These are phyloP conservation scores for Eragrostis nindensis DNA, from an alignment of 176 grass and related monocot genomes.

Conservation along the genomic window DNA sequence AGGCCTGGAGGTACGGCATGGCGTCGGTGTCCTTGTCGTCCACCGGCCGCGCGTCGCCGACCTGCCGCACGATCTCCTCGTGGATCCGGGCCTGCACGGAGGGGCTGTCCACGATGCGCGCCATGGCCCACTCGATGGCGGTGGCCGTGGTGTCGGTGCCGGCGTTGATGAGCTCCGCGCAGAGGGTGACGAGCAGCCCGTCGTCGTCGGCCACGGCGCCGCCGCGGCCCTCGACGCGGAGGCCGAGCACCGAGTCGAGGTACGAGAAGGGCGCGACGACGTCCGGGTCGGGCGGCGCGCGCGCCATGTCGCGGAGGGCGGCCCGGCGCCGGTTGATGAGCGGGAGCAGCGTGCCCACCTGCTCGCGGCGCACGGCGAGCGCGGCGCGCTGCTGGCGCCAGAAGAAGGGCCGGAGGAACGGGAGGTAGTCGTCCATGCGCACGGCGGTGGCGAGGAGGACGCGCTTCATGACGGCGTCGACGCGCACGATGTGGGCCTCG, in stretches of 20 bases:
- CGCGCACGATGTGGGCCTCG: constrained; percentile 62
- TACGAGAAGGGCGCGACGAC: constrained; percentile 82
- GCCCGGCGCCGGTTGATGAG: constrained; percentile 74
- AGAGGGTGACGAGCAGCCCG: constrained; percentile 81
- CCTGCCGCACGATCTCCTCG: constrained; percentile 55
- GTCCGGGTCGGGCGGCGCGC: neutral
- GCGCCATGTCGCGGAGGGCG: constrained; percentile 47
- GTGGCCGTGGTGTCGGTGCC: constrained; percentile 94
- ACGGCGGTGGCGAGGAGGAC: constrained; percentile 62
- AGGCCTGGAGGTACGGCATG: constrained; percentile 89
- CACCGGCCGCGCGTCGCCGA: constrained; percentile 58
- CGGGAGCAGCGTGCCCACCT: constrained; percentile 62
- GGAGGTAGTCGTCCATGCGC: constrained; percentile 94
- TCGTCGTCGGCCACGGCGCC: constrained; percentile 37
- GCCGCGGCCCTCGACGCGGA: constrained; percentile 61
- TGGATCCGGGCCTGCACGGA: constrained; percentile 65
- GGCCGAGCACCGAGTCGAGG: constrained; percentile 83
- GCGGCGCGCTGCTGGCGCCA: constrained; percentile 55
- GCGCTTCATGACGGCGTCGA: constrained; percentile 87
- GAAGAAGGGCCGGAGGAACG: constrained; percentile 79
- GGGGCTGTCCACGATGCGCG: constrained; percentile 77
- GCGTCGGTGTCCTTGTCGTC: constrained; percentile 76
- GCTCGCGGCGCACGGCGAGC: constrained; percentile 66
- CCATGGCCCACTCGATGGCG: constrained; percentile 88
- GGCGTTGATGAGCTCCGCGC: constrained; percentile 84